Conservation (phyloP, 495 filamentous ascomycete species). For the Bryoglossum gracile region DNA sequence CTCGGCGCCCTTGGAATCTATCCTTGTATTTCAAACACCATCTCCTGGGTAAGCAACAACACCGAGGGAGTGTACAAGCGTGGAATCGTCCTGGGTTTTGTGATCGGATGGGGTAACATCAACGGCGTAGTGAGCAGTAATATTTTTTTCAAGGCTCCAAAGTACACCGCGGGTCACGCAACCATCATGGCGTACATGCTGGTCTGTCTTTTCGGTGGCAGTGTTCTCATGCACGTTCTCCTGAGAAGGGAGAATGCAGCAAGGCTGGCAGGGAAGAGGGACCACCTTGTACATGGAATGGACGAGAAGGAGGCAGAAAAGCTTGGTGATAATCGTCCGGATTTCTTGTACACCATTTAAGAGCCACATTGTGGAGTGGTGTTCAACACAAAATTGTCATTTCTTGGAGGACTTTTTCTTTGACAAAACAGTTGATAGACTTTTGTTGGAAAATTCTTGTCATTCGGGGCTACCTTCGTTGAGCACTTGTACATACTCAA, state of each 20-base stretch:
- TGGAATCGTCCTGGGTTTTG: conserved; percentile 64
- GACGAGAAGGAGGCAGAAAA: conserved; percentile 47
- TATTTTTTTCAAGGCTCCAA: conserved; percentile 60
- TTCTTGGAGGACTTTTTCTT: not conserved
- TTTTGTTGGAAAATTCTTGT: not conserved
- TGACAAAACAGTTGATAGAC: no score
- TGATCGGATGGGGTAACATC: conserved; percentile 68
- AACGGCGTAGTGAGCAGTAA: conserved; percentile 70
- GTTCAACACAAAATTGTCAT: not conserved
- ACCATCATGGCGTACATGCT: conserved; percentile 43
- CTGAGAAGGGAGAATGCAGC: conserved; percentile 58
- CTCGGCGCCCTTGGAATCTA: conserved; percentile 60
- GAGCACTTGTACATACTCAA: not conserved
- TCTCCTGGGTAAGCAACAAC: conserved; percentile 69
- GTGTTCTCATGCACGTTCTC: conserved; percentile 55
- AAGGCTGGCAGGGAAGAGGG: conserved; percentile 55
- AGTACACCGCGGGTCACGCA: conserved; percentile 60
- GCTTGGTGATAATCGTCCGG: conserved; percentile 65
- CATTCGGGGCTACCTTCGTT: not conserved
- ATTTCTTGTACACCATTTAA: conserved; percentile 70
- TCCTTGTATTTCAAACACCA: conserved; percentile 55
- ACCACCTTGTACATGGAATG: conserved; percentile 57
- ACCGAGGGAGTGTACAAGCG: conserved; percentile 65
- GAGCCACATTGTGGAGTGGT: not conserved
- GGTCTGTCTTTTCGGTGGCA: conserved; percentile 42